Evolutionary conservation across 371 early-diverging fungal species (phyloP), one percentile per base, ranked within the genome.

Genomic region (Zopfochytrium polystomum): DNA sequence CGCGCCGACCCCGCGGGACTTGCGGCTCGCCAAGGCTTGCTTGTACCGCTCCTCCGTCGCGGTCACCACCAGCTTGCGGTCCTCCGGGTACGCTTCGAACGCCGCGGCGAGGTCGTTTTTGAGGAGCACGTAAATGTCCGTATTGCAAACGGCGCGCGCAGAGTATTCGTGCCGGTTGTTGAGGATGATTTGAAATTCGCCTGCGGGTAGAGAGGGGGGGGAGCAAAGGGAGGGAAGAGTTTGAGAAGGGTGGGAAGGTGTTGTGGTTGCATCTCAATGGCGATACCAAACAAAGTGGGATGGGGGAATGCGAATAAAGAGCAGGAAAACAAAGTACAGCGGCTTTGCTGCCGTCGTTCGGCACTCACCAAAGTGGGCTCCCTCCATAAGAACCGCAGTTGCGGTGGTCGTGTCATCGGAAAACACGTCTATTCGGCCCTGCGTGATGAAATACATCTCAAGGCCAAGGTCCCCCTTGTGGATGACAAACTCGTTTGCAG

Each of bases 391-490:
- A 1, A 73, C 75, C 0, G 68, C 64, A 3, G 73, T 67, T 20
- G 72, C 63, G 18, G 63, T 33, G 30, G 55, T 61, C 49, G 65
- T 38, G 51, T 77, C 73, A 15, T 65, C 55, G 18, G 66, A 59
- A 56, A 63, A 75, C 13, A 78, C 60, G 51, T 78, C 79, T 35
- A 78, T 74, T 15, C 79, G 61, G n/a, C 79, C 79, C 56, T 78
- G 79, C 5, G 74, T 72, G 47, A 78, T 73, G 47, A 78, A 78
- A 51, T 67, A 78, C 75, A 78, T 74, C 63, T 78, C 79, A 7
- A 59, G 35, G 1, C 73, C 77, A 34, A 76, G 53, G 33, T 78
- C 79, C 9, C 73, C 73, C 18, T 58, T 51, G 48, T 78, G 79
- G 13, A 70, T 72, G 9, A 78, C 69, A 55, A 68, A 74, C 44